Evolutionary conservation across 2,329 filamentous ascomycete species (phyloP), one percentile per base, ranked within the genome.

Genomic region (Hymenoscyphus salicellus): DNA sequence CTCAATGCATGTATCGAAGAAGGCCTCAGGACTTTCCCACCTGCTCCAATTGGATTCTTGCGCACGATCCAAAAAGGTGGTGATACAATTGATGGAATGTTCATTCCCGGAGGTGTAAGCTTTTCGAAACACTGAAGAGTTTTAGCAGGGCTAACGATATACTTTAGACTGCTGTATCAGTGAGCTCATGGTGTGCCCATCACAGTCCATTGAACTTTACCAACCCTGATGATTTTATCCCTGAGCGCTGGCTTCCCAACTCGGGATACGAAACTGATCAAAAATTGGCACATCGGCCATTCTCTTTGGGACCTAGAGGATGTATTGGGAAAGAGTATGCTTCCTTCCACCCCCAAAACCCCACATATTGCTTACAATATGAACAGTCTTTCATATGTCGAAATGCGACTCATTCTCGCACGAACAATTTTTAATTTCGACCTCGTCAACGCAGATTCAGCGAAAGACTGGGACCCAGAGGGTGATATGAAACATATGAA

Each of bases 231-330:
- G 55, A 49, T 3, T 71, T 71, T 60, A 55, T 63, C 1, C 65
- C 67, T 1, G 69, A 71, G 32, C 69, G 78, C 0, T 80, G 78
- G 77, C 78, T 56, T 64, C 28, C 46, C 3, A 69, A 73, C 52
- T 36, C 55, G 7, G 58, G 43, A 14, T 68, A 62, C 57, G 59
- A 52, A 11, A 46, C 41, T 43, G 68, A 70, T 41, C 63, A 65
- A 23, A 64, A 61, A 20, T 38, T 62, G 14, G 68, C 63, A 6
- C 10, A 65, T 41, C 61, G 68, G 6, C 64, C 69, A 16, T 70
- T 67, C 33, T 52, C 28, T 38, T 2, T 65, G 4, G 69, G 65
- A 14, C 65, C 64, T 14, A 62, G 67, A 57, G 67, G 65, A 33
- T 69, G 63, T 61, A 55, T 71, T 33, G 69, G 66, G 17, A 69